Evolutionary conservation across 306 rosid genomes (phyloP), one percentile per base, ranked within the genome.

Genomic region (Inga oerstediana): DNA sequence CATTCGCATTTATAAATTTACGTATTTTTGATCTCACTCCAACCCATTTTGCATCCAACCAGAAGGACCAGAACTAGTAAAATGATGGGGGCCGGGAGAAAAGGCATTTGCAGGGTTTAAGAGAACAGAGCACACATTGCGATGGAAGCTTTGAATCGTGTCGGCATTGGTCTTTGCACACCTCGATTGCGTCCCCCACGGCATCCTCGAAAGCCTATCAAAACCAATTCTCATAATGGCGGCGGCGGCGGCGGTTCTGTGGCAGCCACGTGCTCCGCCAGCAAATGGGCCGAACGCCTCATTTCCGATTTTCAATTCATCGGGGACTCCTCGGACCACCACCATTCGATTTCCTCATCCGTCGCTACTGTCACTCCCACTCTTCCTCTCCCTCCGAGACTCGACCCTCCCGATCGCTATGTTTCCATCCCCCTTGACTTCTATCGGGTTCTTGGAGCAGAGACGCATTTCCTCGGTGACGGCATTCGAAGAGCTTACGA

Each of bases 271-370:
- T 87, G 83, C 87, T 89, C 90, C 82, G 94, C 99, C 88, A 92
- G 94, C 83, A 92, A 88, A 89, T 94, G 98, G 99, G 97, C 99
- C 12, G 98, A 96, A 16, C 98, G 97, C 17, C 93, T 96, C 72
- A 91, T 96, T 30, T 88, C 97, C 75, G 99, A 96, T 66, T 96
- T 96, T 80, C 97, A 96, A 52, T 94, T 96, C 89, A 85, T 88
- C 86, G 93, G 91, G 61, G 99, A 94, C 82, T 70, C 94, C 7
- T 80, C 93, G 22, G 84, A 87, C 74, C 73, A 81, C 56, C 72
- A 84, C 67, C 65, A 58, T 44, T 81, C 85, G 72, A 16, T 19
- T 46, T 61, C 89, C 12, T 52, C 87, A 20, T 3, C 92, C 77
- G 45, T 90, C 43, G 88, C 92, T 69, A 86, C 90, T 48, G 84